These are phyloP conservation scores for Nicotiana paniculata DNA, from an alignment of 257 asterid genomes.

Conservation along the genomic window DNA sequence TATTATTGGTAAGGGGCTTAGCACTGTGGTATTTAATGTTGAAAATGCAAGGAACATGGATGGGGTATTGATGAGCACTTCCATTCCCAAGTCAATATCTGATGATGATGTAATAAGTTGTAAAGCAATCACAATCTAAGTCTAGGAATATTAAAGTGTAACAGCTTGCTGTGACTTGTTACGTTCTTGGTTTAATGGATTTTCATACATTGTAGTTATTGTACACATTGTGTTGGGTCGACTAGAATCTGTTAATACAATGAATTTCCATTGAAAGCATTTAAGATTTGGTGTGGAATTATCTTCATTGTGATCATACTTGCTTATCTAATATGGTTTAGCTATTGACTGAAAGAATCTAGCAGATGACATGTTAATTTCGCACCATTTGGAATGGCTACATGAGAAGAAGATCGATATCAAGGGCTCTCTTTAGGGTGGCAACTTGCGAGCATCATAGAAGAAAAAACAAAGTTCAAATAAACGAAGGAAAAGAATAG, in stretches of 20 bases:
- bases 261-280: background rate
- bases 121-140: conserved; percentile 43
- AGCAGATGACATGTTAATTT: background rate
- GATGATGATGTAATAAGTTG: conserved; percentile 57
- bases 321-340: background rate
- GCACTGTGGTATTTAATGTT: conserved; percentile 50
- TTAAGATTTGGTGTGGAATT: background rate
- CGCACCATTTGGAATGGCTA: background rate
- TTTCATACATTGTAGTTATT: too few relatives aligned
- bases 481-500: too few relatives aligned
- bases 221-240: background rate
- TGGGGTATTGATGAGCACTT: conserved; percentile 41
- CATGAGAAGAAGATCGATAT: too few relatives aligned
- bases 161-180: conserved; percentile 3
- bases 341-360: background rate
- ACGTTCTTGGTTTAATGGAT: background rate
- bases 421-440: too few relatives aligned
- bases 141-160: background rate
- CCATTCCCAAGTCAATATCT: conserved; percentile 28
- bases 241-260: too few relatives aligned
- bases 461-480: too few relatives aligned
- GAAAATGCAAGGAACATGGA: conserved; percentile 30
- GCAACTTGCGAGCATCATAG: too few relatives aligned
- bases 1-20: conserved; percentile 66
- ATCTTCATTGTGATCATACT: background rate